Evolutionary conservation across 202 grass and related monocot species (phyloP).

Genomic region (Dendrocalamus latiflorus): DNA sequence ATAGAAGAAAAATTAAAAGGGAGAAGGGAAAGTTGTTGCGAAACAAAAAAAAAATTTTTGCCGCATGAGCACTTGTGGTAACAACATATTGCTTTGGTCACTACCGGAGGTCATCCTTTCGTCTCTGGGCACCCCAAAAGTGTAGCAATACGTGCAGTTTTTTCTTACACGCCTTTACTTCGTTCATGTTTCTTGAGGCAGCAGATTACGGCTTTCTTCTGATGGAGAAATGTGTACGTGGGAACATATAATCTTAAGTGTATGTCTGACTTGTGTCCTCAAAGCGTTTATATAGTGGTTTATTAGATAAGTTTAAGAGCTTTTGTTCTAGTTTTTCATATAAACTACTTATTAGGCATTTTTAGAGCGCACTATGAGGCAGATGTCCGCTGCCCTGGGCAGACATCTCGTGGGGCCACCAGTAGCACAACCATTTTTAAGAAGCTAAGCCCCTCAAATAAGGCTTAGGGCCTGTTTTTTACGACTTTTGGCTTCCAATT

Average conservation of each 20-base stretch:
- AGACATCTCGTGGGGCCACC: not conserved
- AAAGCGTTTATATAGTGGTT: not conserved
- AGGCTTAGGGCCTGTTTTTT: no score
- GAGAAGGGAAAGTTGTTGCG: not conserved
- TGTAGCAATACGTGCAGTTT: not conserved
- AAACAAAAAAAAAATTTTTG: conserved; percentile 34
- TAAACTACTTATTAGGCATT: not conserved
- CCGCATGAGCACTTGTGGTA: conserved; percentile 31
- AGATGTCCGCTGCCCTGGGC: not conserved
- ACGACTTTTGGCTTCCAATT: no score
- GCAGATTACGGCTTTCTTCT: not conserved
- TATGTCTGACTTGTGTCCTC: not conserved
- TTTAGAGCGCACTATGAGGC: not conserved
- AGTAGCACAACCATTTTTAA: no score
- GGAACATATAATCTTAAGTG: not conserved
- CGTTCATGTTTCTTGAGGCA: not conserved
- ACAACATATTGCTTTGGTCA: conserved; percentile 12
- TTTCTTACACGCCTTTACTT: not conserved
- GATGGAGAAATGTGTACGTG: not conserved
- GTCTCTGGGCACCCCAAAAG: no score
- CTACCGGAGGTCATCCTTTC: conserved; percentile 3
- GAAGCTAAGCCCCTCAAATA: no score
- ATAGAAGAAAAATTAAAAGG: not conserved
- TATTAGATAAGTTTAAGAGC: not conserved
- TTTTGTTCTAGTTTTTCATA: not conserved